phyloP scores from a whole-genome alignment of 2,329 filamentous ascomycete species.

The Colletotrichum sp. region DNA sequence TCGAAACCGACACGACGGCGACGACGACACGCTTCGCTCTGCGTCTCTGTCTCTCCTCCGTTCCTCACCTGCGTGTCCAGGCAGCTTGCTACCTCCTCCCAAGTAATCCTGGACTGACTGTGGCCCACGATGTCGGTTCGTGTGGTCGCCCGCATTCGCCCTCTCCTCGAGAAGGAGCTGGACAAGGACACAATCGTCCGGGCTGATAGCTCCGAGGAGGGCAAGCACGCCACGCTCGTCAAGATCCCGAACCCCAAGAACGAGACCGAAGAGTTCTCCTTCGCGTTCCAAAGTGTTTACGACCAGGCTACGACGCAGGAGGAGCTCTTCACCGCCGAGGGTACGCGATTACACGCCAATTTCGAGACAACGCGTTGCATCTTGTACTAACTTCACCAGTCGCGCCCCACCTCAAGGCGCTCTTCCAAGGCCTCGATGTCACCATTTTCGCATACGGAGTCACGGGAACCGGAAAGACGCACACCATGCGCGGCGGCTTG shows the following conservation, averaged over 20 bases:
- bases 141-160: constrained; percentile 90
- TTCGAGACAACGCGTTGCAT: neutral
- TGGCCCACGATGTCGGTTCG: constrained; percentile 66
- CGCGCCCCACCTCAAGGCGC: constrained; percentile 84
- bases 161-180: constrained; percentile 82
- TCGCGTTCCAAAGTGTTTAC: constrained; percentile 94
- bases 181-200: constrained; percentile 87
- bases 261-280: constrained; percentile 87
- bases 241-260: constrained; percentile 96
- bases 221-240: constrained; percentile 70
- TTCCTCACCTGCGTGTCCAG: neutral
- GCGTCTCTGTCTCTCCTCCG: neutral
- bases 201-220: constrained; percentile 66
- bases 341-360: constrained; percentile 50
- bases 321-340: constrained; percentile 86
- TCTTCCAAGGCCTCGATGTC: constrained; percentile 88
- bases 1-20: neutral
- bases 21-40: neutral
- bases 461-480: constrained; percentile 92
- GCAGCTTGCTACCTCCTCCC: neutral
- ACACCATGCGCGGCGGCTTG: constrained; percentile 93
- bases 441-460: constrained; percentile 94
- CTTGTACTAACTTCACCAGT: constrained; percentile 55
- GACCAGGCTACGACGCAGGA: constrained; percentile 82
- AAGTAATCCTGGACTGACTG: neutral